Evolutionary conservation across 108 stramenopile species (phyloP), one percentile per base, ranked within the genome.

Genomic region (Craspedostauros australis): DNA sequence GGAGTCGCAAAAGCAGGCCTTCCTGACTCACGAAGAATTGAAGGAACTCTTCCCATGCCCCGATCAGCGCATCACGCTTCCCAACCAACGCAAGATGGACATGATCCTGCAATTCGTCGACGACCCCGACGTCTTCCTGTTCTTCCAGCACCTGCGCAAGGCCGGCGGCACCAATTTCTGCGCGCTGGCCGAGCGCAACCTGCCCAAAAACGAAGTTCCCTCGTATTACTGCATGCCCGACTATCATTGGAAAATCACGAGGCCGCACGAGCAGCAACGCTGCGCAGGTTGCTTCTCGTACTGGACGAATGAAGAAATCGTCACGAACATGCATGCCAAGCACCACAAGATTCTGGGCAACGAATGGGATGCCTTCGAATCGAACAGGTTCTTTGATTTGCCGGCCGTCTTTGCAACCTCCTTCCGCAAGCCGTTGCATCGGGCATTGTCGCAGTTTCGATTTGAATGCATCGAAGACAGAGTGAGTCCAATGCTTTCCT

Each of bases 381-480:
- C 46, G 5, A 45, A 60, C 6, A 75, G 76, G 12, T 69, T 77
- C 50, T 88, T 84, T 47, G 79, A 84, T 5, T 57, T 88, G 20
- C 80, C 79, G 11, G 87, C 87, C 1, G 64, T 81, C 0, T 88
- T 88, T 71, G 79, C 76, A 19, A 88, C 87, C 7, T 81, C 79
- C 14, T 88, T 88, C 59, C 78, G 87, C 18, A 74, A 70, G 38
- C 87, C 87, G 8, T 39, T 88, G 39, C 79, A 88, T 66, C 47
- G 87, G 39, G 87, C 87, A n/a, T 49, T 88, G 28, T 84, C 82
- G 31, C 87, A 88, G 58, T 88, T 84, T 60, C 69, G 87, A 34
- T 88, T 88, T 50, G 87, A 88, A 55, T 88, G 87, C 39, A 70
- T 88, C 15, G 87, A 88, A 68, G 79, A 84, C 49, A n/a, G n/a